phyloP scores from a whole-genome alignment of 2,329 filamentous ascomycete species.

The Fusarium robinianum region DNA sequence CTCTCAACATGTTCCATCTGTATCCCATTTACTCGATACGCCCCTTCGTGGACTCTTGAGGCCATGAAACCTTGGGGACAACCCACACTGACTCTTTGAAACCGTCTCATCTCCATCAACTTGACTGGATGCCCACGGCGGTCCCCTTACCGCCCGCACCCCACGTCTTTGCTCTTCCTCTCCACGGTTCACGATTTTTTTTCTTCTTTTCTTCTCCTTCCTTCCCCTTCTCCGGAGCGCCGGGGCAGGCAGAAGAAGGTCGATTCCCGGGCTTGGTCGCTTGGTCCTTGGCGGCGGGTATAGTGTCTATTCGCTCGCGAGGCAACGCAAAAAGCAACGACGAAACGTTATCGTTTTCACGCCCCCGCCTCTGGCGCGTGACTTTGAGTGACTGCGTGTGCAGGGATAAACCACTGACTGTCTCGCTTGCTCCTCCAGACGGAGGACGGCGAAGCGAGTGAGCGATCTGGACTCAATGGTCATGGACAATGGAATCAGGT shows the following conservation, averaged over 20 bases:
- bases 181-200: slow-evolving; percentile 6
- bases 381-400: slow-evolving; percentile 14
- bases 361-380: slow-evolving; percentile 16
- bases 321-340: slow-evolving; percentile 29
- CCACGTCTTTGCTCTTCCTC: slow-evolving; percentile 13
- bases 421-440: slow-evolving; percentile 4
- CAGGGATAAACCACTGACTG: slow-evolving; percentile 9
- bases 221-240: slow-evolving; percentile 7
- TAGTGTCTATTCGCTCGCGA: slow-evolving; percentile 9
- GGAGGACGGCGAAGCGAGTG: slow-evolving; percentile 7
- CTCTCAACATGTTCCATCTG: too few species aligned
- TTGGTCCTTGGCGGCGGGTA: too few species aligned
- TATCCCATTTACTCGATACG: slow-evolving; percentile 8
- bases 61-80: slow-evolving; percentile 13
- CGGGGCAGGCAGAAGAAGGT: not conserved
- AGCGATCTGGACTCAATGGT: not conserved
- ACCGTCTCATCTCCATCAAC: slow-evolving; percentile 5
- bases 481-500: too few species aligned
- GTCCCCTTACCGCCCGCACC: slow-evolving; percentile 12
- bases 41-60: slow-evolving; percentile 5
- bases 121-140: slow-evolving; percentile 14
- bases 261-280: slow-evolving; percentile 7
- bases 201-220: slow-evolving; percentile 7
- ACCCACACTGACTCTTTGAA: slow-evolving; percentile 9
- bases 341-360: slow-evolving; percentile 8